phyloP scores from a whole-genome alignment of 441 rosid genomes.

The Gossypium gossypioides region DNA sequence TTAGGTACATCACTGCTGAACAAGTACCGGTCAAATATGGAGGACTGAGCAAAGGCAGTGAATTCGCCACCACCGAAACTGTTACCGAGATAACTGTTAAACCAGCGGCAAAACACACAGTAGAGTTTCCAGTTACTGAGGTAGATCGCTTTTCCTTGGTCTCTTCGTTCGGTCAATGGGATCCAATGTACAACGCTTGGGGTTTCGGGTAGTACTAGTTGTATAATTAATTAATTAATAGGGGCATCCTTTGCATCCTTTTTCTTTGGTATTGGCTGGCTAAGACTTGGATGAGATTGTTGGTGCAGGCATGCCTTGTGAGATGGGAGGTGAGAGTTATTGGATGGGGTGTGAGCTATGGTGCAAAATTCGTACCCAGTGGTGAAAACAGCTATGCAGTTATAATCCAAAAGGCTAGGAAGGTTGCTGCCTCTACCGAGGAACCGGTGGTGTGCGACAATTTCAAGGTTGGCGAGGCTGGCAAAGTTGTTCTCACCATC shows the following conservation, averaged over 20 bases:
- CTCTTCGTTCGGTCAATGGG: background rate
- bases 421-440: constrained; percentile 21
- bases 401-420: constrained; percentile 45
- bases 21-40: constrained; percentile 44
- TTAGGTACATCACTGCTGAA: constrained; percentile 41
- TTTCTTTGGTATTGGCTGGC: background rate
- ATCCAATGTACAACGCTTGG: background rate
- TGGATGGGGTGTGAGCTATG: constrained; percentile 49
- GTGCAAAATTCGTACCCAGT: constrained; percentile 46
- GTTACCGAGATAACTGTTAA: constrained; percentile 32
- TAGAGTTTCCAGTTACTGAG: constrained; percentile 44
- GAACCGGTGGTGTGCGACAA: constrained; percentile 32
- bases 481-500: constrained; percentile 44
- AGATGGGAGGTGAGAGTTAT: constrained; percentile 49
- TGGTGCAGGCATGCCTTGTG: constrained; percentile 30
- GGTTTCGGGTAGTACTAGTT: background rate
- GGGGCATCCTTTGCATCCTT: no score
- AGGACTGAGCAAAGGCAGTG: constrained; percentile 36
- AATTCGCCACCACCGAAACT: constrained; percentile 28
- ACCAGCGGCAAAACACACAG: constrained; percentile 30
- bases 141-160: constrained; percentile 11
- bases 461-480: constrained; percentile 45
- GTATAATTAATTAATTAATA: background rate
- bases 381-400: constrained; percentile 45
- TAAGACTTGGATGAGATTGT: background rate